These are phyloP conservation scores for Dendrobium huoshanense DNA, from an alignment of 106 monocot species.

Conservation along the genomic window DNA sequence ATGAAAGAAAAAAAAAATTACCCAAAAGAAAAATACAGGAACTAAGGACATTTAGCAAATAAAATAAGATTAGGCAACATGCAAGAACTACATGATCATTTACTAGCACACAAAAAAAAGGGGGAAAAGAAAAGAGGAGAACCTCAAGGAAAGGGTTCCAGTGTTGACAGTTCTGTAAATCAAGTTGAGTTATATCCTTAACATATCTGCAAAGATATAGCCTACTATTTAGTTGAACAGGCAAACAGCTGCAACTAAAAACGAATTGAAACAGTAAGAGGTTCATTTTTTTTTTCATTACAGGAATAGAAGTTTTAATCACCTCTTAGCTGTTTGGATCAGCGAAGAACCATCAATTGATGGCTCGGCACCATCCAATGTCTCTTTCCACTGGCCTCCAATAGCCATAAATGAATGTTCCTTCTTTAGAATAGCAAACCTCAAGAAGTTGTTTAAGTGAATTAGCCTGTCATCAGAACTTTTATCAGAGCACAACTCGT, in stretches of 20 bases:
- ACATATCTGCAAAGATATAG: constrained; percentile 46
- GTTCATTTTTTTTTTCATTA: not conserved
- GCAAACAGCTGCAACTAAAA: not conserved
- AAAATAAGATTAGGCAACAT: not conserved
- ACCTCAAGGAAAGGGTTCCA: constrained; percentile 99
- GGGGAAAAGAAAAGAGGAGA: not conserved
- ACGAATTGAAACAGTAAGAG: not conserved
- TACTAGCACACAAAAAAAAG: not conserved
- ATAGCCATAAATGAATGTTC: constrained; percentile 77
- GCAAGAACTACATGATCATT: not conserved
- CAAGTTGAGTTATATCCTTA: constrained; percentile 66
- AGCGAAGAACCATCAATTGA: constrained; percentile 50
- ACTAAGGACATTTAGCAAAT: not conserved
- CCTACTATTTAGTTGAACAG: not conserved
- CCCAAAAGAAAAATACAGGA: not conserved
- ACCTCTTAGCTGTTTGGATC: constrained; percentile 79
- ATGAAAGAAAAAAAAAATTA: not conserved
- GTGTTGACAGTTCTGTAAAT: constrained; percentile 64
- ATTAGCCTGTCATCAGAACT: constrained; percentile 37
- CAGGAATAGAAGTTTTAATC: not conserved
- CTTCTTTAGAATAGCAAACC: constrained; percentile 82
- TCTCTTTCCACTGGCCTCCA: constrained; percentile 67
- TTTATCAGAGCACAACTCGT: constrained; percentile 55
- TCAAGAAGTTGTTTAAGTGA: constrained; percentile 75
- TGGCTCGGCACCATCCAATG: constrained; percentile 77